These are phyloP conservation scores for Cercospora zeae-maydis DNA, from an alignment of 2,329 filamentous ascomycete genomes.

Conservation along the genomic window DNA sequence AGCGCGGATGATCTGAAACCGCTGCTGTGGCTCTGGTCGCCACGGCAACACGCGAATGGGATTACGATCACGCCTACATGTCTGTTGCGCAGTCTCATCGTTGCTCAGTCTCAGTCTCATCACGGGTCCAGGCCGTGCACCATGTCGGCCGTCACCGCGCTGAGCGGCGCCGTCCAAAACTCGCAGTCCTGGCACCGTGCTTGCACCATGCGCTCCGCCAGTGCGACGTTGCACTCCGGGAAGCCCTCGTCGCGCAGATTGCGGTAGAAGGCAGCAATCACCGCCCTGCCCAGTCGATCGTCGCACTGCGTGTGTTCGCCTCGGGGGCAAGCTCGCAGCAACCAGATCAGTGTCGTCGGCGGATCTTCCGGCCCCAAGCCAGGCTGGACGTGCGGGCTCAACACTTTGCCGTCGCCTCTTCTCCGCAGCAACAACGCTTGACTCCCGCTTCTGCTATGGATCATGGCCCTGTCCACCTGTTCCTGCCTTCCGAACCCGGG, in stretches of 20 bases:
- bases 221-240: constrained; percentile 22
- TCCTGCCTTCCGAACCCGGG: constrained; percentile 10
- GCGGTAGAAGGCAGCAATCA: constrained; percentile 25
- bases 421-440: constrained; percentile 22
- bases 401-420: constrained; percentile 4
- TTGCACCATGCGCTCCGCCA: constrained; percentile 23
- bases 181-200: constrained; percentile 15
- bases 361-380: constrained; percentile 22
- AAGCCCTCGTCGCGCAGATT: constrained; percentile 26
- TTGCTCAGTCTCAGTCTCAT: no score
- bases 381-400: constrained; percentile 27
- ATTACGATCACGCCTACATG: no score
- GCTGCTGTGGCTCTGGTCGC: not conserved
- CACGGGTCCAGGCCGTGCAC: constrained; percentile 19
- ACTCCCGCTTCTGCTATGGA: constrained; percentile 25
- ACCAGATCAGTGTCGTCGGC: constrained; percentile 28
- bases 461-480: constrained; percentile 13
- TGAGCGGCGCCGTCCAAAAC: constrained; percentile 20
- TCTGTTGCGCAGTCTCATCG: no score
- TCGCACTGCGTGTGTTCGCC: not conserved
- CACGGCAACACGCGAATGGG: not conserved
- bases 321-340: constrained; percentile 22
- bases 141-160: constrained; percentile 21
- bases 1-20: not conserved
- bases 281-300: not conserved